These are phyloP conservation scores for Alternaria sp. DNA, from an alignment of 2,329 filamentous ascomycete species.

Conservation along the genomic window DNA sequence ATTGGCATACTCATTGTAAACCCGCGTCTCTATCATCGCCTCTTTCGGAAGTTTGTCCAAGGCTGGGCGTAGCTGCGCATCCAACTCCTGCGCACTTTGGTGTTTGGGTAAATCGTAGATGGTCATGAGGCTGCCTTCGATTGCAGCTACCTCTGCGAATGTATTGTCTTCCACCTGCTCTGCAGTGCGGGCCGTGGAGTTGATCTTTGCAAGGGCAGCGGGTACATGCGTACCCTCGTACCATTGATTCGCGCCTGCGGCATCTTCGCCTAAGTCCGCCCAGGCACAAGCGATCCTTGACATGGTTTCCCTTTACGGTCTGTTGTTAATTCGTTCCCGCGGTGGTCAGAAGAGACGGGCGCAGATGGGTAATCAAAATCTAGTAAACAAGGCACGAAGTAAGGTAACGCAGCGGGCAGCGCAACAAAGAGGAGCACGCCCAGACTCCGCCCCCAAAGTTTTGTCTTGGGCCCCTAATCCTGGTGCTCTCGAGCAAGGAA, in stretches of 20 bases:
- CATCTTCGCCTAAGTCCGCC: conserved; percentile 20
- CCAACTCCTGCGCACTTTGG: conserved; percentile 13
- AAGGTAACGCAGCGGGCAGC: conserved; percentile 9
- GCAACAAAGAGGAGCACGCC: neutral
- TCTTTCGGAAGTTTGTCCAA: conserved; percentile 11
- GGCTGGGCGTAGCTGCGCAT: conserved; percentile 14
- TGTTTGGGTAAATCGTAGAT: conserved; percentile 21
- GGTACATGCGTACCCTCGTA: conserved; percentile 22
- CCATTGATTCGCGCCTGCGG: conserved; percentile 13
- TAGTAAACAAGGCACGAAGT: neutral
- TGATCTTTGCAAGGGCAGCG: conserved; percentile 15
- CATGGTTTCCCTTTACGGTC: conserved; percentile 9
- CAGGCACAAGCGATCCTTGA: conserved; percentile 24
- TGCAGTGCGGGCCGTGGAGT: conserved; percentile 14
- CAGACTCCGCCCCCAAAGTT: conserved; percentile 15
- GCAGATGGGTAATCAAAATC: neutral
- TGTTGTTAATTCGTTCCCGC: neutral
- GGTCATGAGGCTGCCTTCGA: conserved; percentile 21
- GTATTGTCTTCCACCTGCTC: conserved; percentile 20
- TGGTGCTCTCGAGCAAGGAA: conserved; percentile 9
- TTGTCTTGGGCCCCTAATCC: conserved; percentile 1
- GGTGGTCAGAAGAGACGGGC: neutral
- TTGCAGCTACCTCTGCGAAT: conserved; percentile 22
- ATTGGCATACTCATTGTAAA: conserved; percentile 18
- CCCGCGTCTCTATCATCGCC: conserved; percentile 17